phyloP scores from a whole-genome alignment of 2,329 filamentous ascomycete genomes.

The Penicillium griseofulvum region DNA sequence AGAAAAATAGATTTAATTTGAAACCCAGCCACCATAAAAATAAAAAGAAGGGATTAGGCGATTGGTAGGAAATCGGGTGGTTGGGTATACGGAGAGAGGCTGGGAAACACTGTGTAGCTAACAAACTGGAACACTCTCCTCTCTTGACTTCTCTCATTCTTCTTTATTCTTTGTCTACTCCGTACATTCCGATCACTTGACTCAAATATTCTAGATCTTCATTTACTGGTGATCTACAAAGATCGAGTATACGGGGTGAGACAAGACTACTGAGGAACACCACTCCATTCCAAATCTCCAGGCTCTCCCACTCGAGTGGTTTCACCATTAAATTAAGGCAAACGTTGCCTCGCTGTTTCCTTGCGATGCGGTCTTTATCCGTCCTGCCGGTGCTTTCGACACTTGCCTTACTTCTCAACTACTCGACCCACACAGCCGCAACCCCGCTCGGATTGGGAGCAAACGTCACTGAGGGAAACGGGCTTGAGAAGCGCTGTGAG shows the following conservation, averaged over 20 bases:
- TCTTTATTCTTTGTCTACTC: constrained; percentile 9
- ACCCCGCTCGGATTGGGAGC: constrained; percentile 31
- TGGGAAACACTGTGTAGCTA: constrained; percentile 24
- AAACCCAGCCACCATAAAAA: constrained; percentile 20
- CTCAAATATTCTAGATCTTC: constrained; percentile 5
- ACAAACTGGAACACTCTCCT: constrained; percentile 13
- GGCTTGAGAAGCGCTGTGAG: constrained; percentile 41
- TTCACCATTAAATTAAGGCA: neutral
- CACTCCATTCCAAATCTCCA: neutral
- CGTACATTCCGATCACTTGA: constrained; percentile 18
- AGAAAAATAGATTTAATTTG: constrained; percentile 1
- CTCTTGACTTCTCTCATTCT: constrained; percentile 15
- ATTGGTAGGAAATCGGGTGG: constrained; percentile 35
- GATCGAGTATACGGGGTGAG: constrained; percentile 13
- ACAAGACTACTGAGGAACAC: neutral
- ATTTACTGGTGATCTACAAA: constrained; percentile 8
- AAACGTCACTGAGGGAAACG: constrained; percentile 14
- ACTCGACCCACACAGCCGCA: constrained; percentile 25
- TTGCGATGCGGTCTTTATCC: constrained; percentile 31
- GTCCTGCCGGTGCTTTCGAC: constrained; percentile 27
- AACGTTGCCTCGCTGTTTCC: constrained; percentile 7
- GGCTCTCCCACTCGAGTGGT: neutral
- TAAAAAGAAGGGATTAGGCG: constrained; percentile 2
- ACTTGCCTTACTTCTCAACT: constrained; percentile 27
- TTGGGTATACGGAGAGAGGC: constrained; percentile 35